phyloP scores from a whole-genome alignment of 108 stramenopile species.

The Phaeodactylum tricornutum region DNA sequence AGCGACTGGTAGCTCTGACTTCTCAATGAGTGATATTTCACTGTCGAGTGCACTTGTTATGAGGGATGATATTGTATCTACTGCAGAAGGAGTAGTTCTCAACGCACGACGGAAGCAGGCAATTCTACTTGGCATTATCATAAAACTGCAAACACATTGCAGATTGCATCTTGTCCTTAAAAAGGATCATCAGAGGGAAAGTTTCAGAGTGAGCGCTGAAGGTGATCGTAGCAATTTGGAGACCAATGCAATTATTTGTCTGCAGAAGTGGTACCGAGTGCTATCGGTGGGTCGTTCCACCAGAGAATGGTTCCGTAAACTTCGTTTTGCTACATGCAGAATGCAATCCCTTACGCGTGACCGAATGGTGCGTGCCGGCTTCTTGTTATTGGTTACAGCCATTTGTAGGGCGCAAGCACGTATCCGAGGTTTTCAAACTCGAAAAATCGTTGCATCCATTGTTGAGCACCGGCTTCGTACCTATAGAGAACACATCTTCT shows the following conservation, averaged over 20 bases:
- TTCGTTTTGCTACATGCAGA: neutral
- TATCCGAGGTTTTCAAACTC: slow-evolving; percentile 20
- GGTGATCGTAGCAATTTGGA: too few relatives aligned
- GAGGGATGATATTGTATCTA: neutral
- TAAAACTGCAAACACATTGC: slow-evolving; percentile 20
- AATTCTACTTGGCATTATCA: slow-evolving; percentile 24
- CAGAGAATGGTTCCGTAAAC: slow-evolving; percentile 1
- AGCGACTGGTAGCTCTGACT: too few relatives aligned
- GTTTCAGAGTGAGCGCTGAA: too few relatives aligned
- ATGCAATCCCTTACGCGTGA: slow-evolving; percentile 15
- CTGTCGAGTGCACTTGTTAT: too few relatives aligned
- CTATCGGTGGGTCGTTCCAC: too few relatives aligned
- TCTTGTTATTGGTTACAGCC: slow-evolving; percentile 1
- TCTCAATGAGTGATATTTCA: too few relatives aligned
- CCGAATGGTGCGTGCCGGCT: slow-evolving; percentile 6
- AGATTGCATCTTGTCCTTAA: too few relatives aligned
- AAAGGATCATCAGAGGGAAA: too few relatives aligned
- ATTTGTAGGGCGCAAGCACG: slow-evolving; percentile 21
- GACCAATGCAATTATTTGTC: too few relatives aligned
- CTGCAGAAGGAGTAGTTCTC: slow-evolving; percentile 20
- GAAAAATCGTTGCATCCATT: slow-evolving; percentile 9
- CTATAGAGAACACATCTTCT: slow-evolving; percentile 26
- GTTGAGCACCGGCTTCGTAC: slow-evolving; percentile 7
- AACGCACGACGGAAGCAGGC: slow-evolving; percentile 32
- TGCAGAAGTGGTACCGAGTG: too few relatives aligned